Conservation (phyloP, 2,329 filamentous ascomycete genomes). For the Pseudocercospora fuligena region DNA sequence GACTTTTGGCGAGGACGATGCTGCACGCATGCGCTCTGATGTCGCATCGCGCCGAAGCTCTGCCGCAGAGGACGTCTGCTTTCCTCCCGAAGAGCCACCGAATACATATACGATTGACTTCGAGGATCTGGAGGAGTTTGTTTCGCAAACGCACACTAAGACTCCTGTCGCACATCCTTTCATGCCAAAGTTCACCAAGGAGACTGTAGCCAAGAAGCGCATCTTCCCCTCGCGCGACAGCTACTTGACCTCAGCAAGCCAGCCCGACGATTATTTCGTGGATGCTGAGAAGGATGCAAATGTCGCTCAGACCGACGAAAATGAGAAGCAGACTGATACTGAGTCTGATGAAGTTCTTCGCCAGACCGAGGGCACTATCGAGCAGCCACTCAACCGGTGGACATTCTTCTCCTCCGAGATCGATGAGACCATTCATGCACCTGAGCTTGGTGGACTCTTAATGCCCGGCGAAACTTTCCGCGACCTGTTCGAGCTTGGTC, state of each 20-base stretch:
- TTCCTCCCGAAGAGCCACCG: constrained; percentile 78
- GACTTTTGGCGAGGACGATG: constrained; percentile 62
- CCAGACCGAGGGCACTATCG: constrained; percentile 30
- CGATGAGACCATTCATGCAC: constrained; percentile 89
- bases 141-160: constrained; percentile 62
- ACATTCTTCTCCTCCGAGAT: constrained; percentile 96
- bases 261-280: constrained; percentile 27
- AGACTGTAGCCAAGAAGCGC: constrained; percentile 43
- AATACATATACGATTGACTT: constrained; percentile 86
- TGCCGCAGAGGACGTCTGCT: constrained; percentile 87
- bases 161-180: constrained; percentile 52
- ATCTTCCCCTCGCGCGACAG: constrained; percentile 61
- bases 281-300: constrained; percentile 33
- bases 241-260: not conserved
- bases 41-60: constrained; percentile 69
- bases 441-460: constrained; percentile 84
- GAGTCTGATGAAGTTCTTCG: constrained; percentile 36
- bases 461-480: constrained; percentile 88
- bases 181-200: constrained; percentile 36
- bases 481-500: constrained; percentile 77
- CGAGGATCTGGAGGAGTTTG: constrained; percentile 91
- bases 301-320: not conserved
- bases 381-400: constrained; percentile 70
- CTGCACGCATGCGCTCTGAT: constrained; percentile 63
- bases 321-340: constrained; percentile 50